Base-by-base conservation (phyloP, 129 eudicot species). In the Artemisia argyi region DNA sequence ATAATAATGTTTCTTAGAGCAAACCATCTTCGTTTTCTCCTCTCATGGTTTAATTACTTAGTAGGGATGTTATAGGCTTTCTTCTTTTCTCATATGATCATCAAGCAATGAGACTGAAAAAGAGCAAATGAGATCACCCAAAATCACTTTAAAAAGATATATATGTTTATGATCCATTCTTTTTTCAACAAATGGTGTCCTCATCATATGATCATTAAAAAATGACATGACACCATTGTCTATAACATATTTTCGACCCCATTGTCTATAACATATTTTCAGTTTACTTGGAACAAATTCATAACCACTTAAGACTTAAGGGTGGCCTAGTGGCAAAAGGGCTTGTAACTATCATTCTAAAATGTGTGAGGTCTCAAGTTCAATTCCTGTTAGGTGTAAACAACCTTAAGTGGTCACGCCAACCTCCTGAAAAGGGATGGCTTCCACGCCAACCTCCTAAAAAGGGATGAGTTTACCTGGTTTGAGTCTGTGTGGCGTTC, bases 91-190 rank as follows among this genome's bases (percentile, higher is more conserved):
- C 58, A 16, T 20, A 71, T 55, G 77, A 71, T 78, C 77, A 64
- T 54, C 67, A 78, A 70, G 72, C 72, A 78, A 78, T 78, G 61
- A 47, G 22, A 55, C 66, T 71, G 82, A 64, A 58, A 78, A 62
- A 42, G 72, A 71, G 32, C 46, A 63, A 71, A 71, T 44, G 59
- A 71, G 72, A 73, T 61, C 53, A 56, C 48, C 65, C 77, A 78
- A 55, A 39, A 71, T 78, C 82, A 78, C 81, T 78, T 78, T 78
- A 58, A 78, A 55, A 78, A 72, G 82, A 78, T 78, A 64, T 71
- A 78, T 71, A 65, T 71, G 73, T 71, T 59, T 71, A 78, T 72
- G 77, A 78, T 71, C 67, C 73, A 64, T 64, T 71, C 66, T 56
- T 30, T 71, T 55, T 78, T 15, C 24, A 69, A 64, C 50, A 56